Percentiles rank a stretch among this genome's conserved stretches.
Evolutionary conservation across 1,284 basidiomycete genomes (phyloP).

Genomic region (Irpex lacteus): DNA sequence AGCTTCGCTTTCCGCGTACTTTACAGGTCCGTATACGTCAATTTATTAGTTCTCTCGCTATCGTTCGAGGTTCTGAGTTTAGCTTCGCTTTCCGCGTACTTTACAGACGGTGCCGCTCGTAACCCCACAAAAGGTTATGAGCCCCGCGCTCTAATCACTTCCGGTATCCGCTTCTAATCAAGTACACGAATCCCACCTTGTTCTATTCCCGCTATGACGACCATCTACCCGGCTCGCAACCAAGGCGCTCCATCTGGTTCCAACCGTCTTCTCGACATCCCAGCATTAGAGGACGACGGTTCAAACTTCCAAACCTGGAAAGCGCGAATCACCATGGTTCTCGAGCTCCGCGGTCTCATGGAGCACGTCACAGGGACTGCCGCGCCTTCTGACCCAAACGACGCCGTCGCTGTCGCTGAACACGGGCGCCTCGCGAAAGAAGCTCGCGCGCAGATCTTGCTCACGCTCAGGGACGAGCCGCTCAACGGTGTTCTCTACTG

Average conservation of each 20-base stretch:
- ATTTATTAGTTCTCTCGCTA: too few relatives aligned
- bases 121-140: constrained; percentile 16
- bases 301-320: constrained; percentile 22
- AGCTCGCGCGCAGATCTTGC: constrained; percentile 19
- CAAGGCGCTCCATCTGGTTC: constrained; percentile 1
- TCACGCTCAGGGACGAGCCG: constrained; percentile 20
- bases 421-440: constrained; percentile 9
- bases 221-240: neutral
- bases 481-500: constrained; percentile 17
- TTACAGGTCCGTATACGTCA: too few relatives aligned
- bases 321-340: constrained; percentile 13
- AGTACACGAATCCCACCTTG: neutral
- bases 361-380: constrained; percentile 6
- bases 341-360: constrained; percentile 14
- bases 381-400: neutral
- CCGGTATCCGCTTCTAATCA: neutral
- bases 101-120: neutral
- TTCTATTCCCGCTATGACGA: neutral
- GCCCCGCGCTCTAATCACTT: constrained; percentile 13
- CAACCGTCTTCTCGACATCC: constrained; percentile 16
- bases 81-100: neutral
- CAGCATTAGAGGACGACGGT: constrained; percentile 17
- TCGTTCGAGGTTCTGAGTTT: neutral
- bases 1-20: too few relatives aligned
- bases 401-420: neutral